Evolutionary conservation across 129 eudicot species (phyloP).

Genomic region (Pittosporum tobira): DNA sequence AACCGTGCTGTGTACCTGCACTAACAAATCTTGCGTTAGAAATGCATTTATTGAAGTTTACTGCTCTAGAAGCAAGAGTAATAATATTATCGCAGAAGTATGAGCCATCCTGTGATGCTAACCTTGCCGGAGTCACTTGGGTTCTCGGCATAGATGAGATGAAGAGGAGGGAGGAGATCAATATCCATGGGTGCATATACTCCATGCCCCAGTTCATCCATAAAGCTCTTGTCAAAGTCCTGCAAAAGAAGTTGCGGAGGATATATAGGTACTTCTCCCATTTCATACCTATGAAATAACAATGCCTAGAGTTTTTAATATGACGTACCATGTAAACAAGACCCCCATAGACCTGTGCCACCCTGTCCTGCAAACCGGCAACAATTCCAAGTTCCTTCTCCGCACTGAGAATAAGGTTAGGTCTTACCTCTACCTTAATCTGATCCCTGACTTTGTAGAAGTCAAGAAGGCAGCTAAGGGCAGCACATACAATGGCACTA

Average conservation of each 20-base stretch:
- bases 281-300: neutral
- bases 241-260: slow-evolving; percentile 12
- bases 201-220: slow-evolving; percentile 75
- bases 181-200: slow-evolving; percentile 60
- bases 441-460: slow-evolving; percentile 72
- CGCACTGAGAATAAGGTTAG: slow-evolving; percentile 79
- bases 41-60: neutral
- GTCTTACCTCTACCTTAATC: slow-evolving; percentile 72
- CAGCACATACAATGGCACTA: slow-evolving; percentile 96
- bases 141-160: slow-evolving; percentile 85
- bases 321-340: slow-evolving; percentile 76
- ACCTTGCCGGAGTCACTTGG: slow-evolving; percentile 98
- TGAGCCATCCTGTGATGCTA: slow-evolving; percentile 9
- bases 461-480: slow-evolving; percentile 90
- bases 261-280: neutral
- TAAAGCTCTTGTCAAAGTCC: slow-evolving; percentile 71
- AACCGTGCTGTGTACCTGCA: slow-evolving; percentile 88
- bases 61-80: neutral
- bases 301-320: neutral
- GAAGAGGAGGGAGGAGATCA: slow-evolving; percentile 70
- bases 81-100: no score
- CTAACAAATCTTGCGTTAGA: neutral
- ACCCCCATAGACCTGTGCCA: slow-evolving; percentile 97
- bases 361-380: slow-evolving; percentile 97
- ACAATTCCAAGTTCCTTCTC: slow-evolving; percentile 98